Base-by-base conservation (phyloP, 805 yeast genomes). In the Candida qinlingensis region DNA sequence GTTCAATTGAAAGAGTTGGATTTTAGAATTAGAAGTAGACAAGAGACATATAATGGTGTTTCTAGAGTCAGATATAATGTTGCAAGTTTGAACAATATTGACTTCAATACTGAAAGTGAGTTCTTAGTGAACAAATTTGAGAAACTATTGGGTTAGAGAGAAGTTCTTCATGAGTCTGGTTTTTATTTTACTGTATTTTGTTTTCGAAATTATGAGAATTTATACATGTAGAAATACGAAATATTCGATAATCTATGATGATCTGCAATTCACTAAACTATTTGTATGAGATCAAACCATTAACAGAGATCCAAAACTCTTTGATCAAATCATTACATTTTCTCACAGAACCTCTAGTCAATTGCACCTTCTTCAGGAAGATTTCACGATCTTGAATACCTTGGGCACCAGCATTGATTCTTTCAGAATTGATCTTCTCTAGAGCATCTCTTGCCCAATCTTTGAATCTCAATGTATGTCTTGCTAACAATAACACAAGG, bases 31-130 rank as follows among this genome's bases (percentile, higher is more conserved):
- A 80, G 86, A 60, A 97, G 96, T 11, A 80, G 83, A 63, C 87
- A 80, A 60, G 97, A 94, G 61, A 80, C 77, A 52, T 94, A 87
- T 66, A 85, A 90, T 58, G 96, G 90, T 45, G 79, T 76, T 42
- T 76, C 79, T 31, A 78, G 92, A 65, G 80, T 87, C 13, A 79
- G 97, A 64, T 88, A 84, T 63, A 83, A 83, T 48, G 87, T 79
- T 3, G 70, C 79, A 43, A 74, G 76, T 12, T 55, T 84, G 29
- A 72, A 72, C 45, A 72, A 72, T 37, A 59, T 87, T 45, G 81
- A 83, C 56, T 84, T 65, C 60, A 69, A 68, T 47, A 73, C 73
- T 34, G 95, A 87, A 65, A 74, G 81, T 50, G 85, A 80, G 41
- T 76, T 66, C 44, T 72, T 87, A 59, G 73, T 76, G 9, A 56